Base-by-base conservation (phyloP, 768 basidiomycete genomes). In the Russula griseocarnosa region DNA sequence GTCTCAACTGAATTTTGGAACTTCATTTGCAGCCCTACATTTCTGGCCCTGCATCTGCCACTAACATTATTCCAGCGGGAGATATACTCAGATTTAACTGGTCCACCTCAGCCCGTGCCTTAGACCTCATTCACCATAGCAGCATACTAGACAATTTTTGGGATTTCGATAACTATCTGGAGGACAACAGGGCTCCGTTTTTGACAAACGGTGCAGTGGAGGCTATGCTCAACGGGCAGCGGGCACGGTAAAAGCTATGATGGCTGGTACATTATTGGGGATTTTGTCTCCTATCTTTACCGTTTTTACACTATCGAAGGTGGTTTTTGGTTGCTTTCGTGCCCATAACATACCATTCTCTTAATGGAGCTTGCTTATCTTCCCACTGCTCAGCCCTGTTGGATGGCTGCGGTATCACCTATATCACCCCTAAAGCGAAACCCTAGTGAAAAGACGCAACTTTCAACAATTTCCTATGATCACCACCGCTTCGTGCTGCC, bases 131-230 rank as follows among this genome's bases (percentile, higher is more conserved):
- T 18, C 78, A 76, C 44, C 79, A 84, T 50, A 71, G 76, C 47
- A 76, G 75, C n/a, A 72, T 79, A 58, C 85, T 87, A 61, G 74
- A 79, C 62, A 76, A 79, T 53, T 85, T 92, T 62, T 86, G 85
- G 5, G 90, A 92, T 72, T 92, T 92, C 66, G 90, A 92, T 62
- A 90, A 92, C 68, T 87, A 92, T 74, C 73, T 92, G 52, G 90
- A 90, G 74, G 85, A 90, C 72, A 85, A 86, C 54, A 81, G 72
- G 47, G 73, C 77, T 61, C 81, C 82, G 62, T 82, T 81, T 80
- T 66, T 83, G 64, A 72, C 71, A 55, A 82, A 83, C 52, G 66
- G 53, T 26, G 72, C 63, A 1, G 66, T 67, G 34, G 50, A 22
- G 18, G 18, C 32, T 2, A 56, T 58, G 28, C 61, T 68, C 47